Evolutionary conservation across 2,329 filamentous ascomycete genomes (phyloP), one percentile per base, ranked within the genome.

Genomic region (Daldinia sp.): DNA sequence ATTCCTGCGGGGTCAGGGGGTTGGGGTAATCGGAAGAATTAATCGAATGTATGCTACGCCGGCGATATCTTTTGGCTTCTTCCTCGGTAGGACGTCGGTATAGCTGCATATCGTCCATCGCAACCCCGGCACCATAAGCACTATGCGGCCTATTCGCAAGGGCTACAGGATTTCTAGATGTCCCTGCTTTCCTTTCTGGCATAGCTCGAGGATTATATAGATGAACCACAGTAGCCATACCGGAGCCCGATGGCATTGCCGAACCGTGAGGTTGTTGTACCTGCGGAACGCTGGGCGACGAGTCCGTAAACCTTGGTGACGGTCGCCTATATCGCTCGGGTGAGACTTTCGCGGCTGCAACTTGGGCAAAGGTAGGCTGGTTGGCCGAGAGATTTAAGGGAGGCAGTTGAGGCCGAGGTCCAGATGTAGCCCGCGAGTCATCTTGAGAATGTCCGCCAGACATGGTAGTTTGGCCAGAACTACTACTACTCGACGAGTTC

Each of bases 291-390:
- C 76, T 60, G 2, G 74, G 68, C n/a, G 78, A 73, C 71, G 82
- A 85, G 72, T 89, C 88, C 15, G 82, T 80, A 67, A 87, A 84
- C 72, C 87, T 87, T 65, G 86, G 84, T 62, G 85, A 85, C 67
- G 86, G 80, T 57, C 94, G 90, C 74, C 94, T 88, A 78, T 98
- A 98, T 66, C 95, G 89, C 78, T 97, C 94, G 1, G 93, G 93
- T 1, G 92, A 89, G 23, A 90, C 84, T 75, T 93, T 94, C 51
- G 84, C 80, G 23, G 88, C 84, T 3, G 86, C 83, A 46, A 90
- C 86, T 79, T 81, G 90, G 76, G 73, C 85, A 81, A 78, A 89
- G 71, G 81, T 86, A 55, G 88, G 85, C 72, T 84, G 84, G 23
- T 78, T 80, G 12, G 81, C 73, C 3, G 80, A 76, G 48, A 75